Percentiles rank a stretch among this genome's conserved stretches.
Conservation (phyloP, 139 green algal species). For the Chlorella ohadii region DNA sequence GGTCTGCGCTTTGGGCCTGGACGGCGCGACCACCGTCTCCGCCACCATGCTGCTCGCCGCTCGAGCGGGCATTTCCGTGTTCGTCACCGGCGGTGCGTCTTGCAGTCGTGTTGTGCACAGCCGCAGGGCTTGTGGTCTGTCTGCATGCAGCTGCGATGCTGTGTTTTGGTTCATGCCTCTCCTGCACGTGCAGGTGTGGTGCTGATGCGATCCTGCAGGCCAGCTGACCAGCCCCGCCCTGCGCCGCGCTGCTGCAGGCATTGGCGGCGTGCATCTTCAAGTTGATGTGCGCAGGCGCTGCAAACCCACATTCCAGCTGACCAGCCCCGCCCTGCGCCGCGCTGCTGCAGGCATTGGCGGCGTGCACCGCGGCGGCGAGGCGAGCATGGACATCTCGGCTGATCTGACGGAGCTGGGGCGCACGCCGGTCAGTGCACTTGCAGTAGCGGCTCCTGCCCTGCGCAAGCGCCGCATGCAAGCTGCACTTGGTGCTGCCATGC, state of each 20-base stretch:
- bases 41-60: slow-evolving; percentile 93
- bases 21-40: slow-evolving; percentile 96
- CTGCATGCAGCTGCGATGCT: slow-evolving; percentile 48
- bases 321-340: background rate
- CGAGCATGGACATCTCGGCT: slow-evolving; percentile 88
- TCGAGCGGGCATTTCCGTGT: slow-evolving; percentile 81
- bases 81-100: slow-evolving; percentile 74
- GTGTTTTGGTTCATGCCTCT: background rate
- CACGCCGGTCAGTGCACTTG: no score
- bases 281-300: no score
- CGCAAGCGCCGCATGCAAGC: no score
- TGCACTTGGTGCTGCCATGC: no score
- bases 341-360: slow-evolving; percentile 70
- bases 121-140: slow-evolving; percentile 20
- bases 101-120: no score
- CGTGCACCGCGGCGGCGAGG: slow-evolving; percentile 84
- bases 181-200: slow-evolving; percentile 22
- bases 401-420: slow-evolving; percentile 92
- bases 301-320: background rate
- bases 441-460: no score
- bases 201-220: no score
- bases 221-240: background rate
- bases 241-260: slow-evolving; percentile 41
- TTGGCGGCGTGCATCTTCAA: slow-evolving; percentile 89
- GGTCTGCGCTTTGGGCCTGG: slow-evolving; percentile 63